Conservation (phyloP, 306 rosid genomes). For the Malus asiatica region DNA sequence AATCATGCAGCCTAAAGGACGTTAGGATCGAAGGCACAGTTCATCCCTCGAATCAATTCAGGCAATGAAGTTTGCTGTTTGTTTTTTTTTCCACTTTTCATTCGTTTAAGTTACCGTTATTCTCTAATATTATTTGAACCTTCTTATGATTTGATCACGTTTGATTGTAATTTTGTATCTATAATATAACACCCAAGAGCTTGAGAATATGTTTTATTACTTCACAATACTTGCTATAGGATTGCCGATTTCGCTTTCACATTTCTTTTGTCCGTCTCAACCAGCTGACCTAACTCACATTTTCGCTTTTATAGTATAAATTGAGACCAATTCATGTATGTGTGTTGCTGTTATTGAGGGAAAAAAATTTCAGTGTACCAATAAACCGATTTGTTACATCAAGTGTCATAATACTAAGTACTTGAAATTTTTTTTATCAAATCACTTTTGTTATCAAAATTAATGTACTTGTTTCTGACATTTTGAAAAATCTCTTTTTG, state of each 20-base stretch:
- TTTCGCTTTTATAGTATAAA: background rate
- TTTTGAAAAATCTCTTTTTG: fast-evolving
- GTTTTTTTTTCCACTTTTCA: background rate
- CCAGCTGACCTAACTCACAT: background rate
- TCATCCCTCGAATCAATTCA: constrained; percentile 10
- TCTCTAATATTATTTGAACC: background rate
- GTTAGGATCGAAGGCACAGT: constrained; percentile 37
- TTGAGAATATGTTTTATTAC: constrained; percentile 20
- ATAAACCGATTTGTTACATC: fast-evolving
- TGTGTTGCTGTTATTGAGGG: too few relatives aligned
- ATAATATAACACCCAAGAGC: constrained; percentile 19
- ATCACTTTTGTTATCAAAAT: fast-evolving
- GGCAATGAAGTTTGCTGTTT: constrained; percentile 24
- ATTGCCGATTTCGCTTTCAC: background rate
- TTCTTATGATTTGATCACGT: constrained; percentile 28
- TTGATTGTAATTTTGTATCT: constrained; percentile 39
- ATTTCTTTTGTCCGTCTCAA: background rate
- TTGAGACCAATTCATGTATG: background rate
- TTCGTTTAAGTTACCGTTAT: background rate
- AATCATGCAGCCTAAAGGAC: constrained; percentile 99
- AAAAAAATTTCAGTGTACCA: fast-evolving
- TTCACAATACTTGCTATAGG: background rate
- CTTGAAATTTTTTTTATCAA: too few relatives aligned
- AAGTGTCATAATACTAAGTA: too few relatives aligned
- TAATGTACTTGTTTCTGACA: fast-evolving